phyloP scores from a whole-genome alignment of 345 rosid species.

The Microthlaspi erraticum region DNA sequence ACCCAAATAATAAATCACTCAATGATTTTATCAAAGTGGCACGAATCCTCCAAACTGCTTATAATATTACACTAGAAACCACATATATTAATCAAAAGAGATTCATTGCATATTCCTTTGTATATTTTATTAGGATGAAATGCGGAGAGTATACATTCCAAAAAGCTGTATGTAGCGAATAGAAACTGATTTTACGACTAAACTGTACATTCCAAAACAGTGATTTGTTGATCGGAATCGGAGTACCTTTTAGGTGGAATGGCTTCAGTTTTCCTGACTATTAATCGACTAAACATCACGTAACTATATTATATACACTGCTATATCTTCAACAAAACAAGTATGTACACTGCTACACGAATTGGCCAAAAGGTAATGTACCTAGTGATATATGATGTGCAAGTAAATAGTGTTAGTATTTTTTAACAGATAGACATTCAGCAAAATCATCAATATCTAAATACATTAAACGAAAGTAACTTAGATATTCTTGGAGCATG shows the following conservation, averaged over 20 bases:
- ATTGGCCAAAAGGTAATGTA: background rate
- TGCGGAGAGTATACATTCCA: background rate
- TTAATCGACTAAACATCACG: background rate
- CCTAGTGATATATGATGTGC: constrained; percentile 8
- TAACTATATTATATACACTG: constrained; percentile 3
- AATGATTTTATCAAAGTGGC: background rate
- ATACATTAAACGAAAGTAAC: background rate
- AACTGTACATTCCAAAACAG: no score
- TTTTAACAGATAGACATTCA: background rate
- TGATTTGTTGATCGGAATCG: no score
- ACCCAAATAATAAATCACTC: background rate
- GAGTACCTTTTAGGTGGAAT: background rate
- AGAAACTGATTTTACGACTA: background rate
- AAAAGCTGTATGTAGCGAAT: constrained; percentile 9
- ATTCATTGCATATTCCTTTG: constrained; percentile 21
- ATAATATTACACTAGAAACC: background rate
- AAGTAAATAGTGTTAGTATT: background rate
- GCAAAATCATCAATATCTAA: background rate
- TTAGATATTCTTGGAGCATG: background rate
- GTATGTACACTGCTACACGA: background rate
- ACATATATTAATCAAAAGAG: constrained; percentile 15
- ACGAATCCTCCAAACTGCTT: constrained; percentile 18
- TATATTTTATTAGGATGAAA: background rate
- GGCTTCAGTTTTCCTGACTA: background rate
- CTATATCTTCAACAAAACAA: background rate